Base-by-base conservation (phyloP, 2,329 filamentous ascomycete species). In the Trichoderma guizhouense region DNA sequence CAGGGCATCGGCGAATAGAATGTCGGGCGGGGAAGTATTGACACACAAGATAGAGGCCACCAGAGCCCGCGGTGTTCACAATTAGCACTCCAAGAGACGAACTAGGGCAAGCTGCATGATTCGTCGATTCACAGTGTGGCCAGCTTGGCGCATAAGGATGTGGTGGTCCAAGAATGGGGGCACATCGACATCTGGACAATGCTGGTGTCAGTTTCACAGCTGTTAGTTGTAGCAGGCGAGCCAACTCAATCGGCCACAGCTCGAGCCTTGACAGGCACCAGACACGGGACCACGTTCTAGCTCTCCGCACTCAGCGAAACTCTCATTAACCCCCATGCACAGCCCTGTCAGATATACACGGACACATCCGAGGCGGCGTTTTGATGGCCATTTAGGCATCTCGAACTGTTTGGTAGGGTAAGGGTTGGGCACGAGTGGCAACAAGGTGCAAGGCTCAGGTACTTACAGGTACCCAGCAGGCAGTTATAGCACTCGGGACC, bases 361-460 rank as follows among this genome's bases (percentile, higher is more conserved):
- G 14, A 34, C 64, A 11, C 64, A 57, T 21, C 28, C 24, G 24
- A 18, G 9, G 9, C 60, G 34, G 34, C 60, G 34, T 30, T 30
- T 18, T 21, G 36, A 36, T 32, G 63, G 47, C 63, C 15, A 24
- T 55, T 66, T 55, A 36, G 62, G 62, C 62, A 51, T 32, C 62
- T 51, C 36, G 28, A 21, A 9, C 18, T 32, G 2, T 57, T 57
- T 18, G 32, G 8, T 36, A 28, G 51, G 63, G 63, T 3, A 39
- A 58, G 65, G 65, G 34, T 68, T 68, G 65, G 64, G 53, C 65
- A 68, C n/a, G 53, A 60, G 47, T 68, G 65, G 65, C 65, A 68
- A 68, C 65, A 47, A 68, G 65, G 39, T 18, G 7, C 15, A 18
- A 43, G 39, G 65, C 47, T n/a, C 51, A 36, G 55, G 26, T 21